phyloP scores from a whole-genome alignment of 352 stramenopile species.

The Phytophthora hibernalis region DNA sequence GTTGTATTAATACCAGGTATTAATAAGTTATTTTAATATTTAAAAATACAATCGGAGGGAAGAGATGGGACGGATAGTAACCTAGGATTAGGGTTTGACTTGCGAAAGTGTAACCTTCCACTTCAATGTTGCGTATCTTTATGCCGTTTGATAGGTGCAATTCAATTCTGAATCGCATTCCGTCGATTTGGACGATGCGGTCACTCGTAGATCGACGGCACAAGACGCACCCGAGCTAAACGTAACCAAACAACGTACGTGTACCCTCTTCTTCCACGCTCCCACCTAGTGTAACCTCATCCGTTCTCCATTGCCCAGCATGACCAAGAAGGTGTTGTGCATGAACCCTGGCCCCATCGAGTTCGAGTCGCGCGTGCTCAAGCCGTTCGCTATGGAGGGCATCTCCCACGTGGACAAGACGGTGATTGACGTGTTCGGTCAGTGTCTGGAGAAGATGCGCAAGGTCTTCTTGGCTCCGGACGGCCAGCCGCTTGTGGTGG shows the following conservation, averaged over 20 bases:
- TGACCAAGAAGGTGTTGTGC: conserved; percentile 80
- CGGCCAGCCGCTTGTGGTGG: conserved; percentile 73
- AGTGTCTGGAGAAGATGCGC: conserved; percentile 85
- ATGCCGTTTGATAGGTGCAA: conserved; percentile 28
- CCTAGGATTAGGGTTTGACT: too few species aligned
- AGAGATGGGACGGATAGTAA: too few species aligned
- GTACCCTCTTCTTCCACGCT: neutral
- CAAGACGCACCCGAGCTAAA: neutral
- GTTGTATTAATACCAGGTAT: too few species aligned
- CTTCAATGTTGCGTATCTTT: conserved; percentile 27
- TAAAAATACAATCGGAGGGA: too few species aligned
- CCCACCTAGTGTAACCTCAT: too few species aligned
- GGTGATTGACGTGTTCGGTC: conserved; percentile 78
- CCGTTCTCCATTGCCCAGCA: conserved; percentile 17
- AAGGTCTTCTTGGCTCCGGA: conserved; percentile 78
- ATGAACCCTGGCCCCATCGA: conserved; percentile 88
- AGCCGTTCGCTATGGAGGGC: conserved; percentile 72
- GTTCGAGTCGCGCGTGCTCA: conserved; percentile 79
- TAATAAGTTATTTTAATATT: too few species aligned
- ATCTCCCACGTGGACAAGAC: conserved; percentile 85
- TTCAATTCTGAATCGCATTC: conserved; percentile 7
- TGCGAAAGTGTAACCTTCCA: too few species aligned
- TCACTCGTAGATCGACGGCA: conserved; percentile 28
- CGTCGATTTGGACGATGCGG: neutral
- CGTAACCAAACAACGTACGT: conserved; percentile 16